Evolutionary conservation across 2,329 filamentous ascomycete genomes (phyloP), one percentile per base, ranked within the genome.

Genomic region (Ascosphaera apis): DNA sequence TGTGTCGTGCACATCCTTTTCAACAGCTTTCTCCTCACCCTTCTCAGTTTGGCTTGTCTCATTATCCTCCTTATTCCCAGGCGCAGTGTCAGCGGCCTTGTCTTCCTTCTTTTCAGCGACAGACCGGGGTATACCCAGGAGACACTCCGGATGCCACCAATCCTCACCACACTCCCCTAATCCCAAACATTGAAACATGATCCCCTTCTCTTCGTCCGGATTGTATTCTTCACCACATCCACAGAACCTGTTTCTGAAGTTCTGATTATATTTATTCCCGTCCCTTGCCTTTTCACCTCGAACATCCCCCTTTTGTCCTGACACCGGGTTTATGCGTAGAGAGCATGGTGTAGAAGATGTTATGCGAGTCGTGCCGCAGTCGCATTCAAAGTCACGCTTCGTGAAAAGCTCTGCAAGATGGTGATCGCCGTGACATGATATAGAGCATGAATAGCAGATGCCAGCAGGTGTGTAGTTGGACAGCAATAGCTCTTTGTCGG

Each of bases 171-270:
- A 95, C 3, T 84, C 86, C 12, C 84, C 84, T 1, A 95, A 61
- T 0, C 86, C 86, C 2, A 95, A 55, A 50, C 88, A 98, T 54
- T 98, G 88, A 46, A 91, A 98, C 88, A 98, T 98, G 28, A 84
- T 95, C 0, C 86, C 86, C 46, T 86, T 91, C 52, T 98, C 83
- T 50, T 79, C 66, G 34, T 86, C 69, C 0, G 86, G 72, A 51
- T 93, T 78, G 51, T 98, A 98, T 40, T 84, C 72, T 48, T 84
- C 76, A 19, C 69, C 69, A 49, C 88, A 98, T 2, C 77, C 80
- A 53, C 88, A 98, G 57, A 98, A 98, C 32, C 66, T 69, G 48
- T 95, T 95, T 45, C 71, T 67, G 48, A 91, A 98, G 60, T 98
- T 98, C 41, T 93, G 79, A 49, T 93, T 92, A 61, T 98, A 98